phyloP scores from a whole-genome alignment of 352 stramenopile genomes.

The Phytophthora fragariae region DNA sequence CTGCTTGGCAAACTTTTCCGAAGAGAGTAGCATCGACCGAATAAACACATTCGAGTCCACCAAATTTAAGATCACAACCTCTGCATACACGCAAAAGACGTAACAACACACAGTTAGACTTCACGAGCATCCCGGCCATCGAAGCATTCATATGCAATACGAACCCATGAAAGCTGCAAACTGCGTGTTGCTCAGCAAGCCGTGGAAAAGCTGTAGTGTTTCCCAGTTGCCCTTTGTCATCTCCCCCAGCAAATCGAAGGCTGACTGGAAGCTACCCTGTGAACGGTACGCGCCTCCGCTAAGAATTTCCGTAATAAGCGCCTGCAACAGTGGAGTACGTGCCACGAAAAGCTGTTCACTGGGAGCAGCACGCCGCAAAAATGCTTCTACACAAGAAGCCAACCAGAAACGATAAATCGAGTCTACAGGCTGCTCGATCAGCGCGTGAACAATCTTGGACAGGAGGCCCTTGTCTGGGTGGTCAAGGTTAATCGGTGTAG shows the following conservation, averaged over 20 bases:
- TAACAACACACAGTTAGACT: not conserved
- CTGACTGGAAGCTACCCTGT: slow-evolving; percentile 94
- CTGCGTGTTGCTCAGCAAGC: slow-evolving; percentile 84
- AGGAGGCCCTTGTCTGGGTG: slow-evolving; percentile 88
- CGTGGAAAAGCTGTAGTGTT: slow-evolving; percentile 92
- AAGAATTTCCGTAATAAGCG: slow-evolving; percentile 91
- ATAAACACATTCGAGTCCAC: slow-evolving; percentile 98
- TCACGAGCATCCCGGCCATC: slow-evolving; percentile 3
- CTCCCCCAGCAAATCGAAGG: slow-evolving; percentile 96
- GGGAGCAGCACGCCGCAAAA: slow-evolving; percentile 87
- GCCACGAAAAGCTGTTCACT: slow-evolving; percentile 93
- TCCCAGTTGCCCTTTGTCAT: slow-evolving; percentile 95
- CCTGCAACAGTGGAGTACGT: slow-evolving; percentile 85
- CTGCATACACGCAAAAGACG: slow-evolving; percentile 41
- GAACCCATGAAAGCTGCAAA: slow-evolving; percentile 92
- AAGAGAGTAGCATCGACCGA: slow-evolving; percentile 90
- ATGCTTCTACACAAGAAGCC: slow-evolving; percentile 96
- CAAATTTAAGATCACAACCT: slow-evolving; percentile 94
- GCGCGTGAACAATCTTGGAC: slow-evolving; percentile 90
- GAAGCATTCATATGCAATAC: slow-evolving; percentile 16
- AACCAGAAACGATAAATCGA: slow-evolving; percentile 97
- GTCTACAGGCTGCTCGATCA: slow-evolving; percentile 92
- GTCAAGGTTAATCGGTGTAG: slow-evolving; percentile 62
- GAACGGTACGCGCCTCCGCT: slow-evolving; percentile 81
- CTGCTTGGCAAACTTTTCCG: slow-evolving; percentile 71